Base-by-base conservation (phyloP, 495 filamentous ascomycete species). In the Tuber microsphaerosporum region DNA sequence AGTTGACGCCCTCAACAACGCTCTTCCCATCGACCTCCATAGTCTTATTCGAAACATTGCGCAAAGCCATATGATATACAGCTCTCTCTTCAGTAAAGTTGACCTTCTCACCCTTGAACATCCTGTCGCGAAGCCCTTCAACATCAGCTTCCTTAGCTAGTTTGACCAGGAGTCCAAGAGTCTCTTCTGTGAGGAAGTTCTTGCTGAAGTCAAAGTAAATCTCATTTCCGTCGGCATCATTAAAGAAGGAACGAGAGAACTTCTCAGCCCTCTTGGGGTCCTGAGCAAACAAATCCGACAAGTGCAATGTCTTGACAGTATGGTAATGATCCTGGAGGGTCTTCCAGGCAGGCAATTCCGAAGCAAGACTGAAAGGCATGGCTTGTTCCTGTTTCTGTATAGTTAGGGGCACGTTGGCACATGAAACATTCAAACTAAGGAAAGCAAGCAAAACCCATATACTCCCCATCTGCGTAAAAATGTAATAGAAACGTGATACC, bases 161-260 rank as follows among this genome's bases (percentile, higher is more conserved):
- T 86, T 95, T 87, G 77, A 97, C 88, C 56, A 99, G 87, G 72
- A 96, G 86, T 73, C 89, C 86, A n/a, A 98, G 85, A 7, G 95
- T 99, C 84, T 97, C 93, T 73, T 97, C 92, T 76, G 91, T 97
- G 75, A 99, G 85, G 85, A 98, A 93, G 88, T 99, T 99, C 90
- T 99, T 99, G 86, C 91, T 94, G 88, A 97, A 99, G 85, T 99
- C 95, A 84, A 98, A 99, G 48, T 98, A 88, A 83, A 93, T 94
- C 76, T 97, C 93, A 73, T 84, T 86, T 74, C 82, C 85, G 83
- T 94, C 92, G 43, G 89, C 90, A 46, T 88, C 86, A 84, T 97
- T 96, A 69, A 88, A 84, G 86, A 99, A 96, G 80, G 87, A 91
- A 81, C 90, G 91, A 84, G 90, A 92, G 86, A 97, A 92, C 86